Percentiles rank a stretch among this genome's conserved stretches.
Evolutionary conservation across 2,329 filamentous ascomycete species (phyloP).

Genomic region (Tolypocladium ophioglossoides): DNA sequence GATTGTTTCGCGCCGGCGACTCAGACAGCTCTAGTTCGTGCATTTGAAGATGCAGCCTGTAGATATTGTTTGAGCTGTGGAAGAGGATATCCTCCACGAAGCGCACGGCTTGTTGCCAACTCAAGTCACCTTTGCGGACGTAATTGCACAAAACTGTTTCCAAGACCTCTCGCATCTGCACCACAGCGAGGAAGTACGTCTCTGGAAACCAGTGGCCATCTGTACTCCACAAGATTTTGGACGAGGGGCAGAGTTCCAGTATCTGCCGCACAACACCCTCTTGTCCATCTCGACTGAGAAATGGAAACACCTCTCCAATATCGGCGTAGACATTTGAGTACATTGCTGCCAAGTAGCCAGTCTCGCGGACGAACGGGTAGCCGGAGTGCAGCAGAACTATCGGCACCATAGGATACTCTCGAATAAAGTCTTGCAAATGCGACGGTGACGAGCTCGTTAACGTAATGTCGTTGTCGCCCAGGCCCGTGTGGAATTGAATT

Average conservation of each 20-base stretch:
- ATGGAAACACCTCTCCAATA: conserved; percentile 73
- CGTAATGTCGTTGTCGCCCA: conserved; percentile 70
- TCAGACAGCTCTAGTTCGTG: neutral
- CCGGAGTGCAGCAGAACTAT: conserved; percentile 72
- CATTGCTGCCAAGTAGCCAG: conserved; percentile 65
- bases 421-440: conserved; percentile 63
- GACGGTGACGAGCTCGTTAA: conserved; percentile 62
- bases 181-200: conserved; percentile 62
- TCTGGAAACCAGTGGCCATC: conserved; percentile 74
- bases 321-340: conserved; percentile 77
- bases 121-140: conserved; percentile 52
- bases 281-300: conserved; percentile 66
- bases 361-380: conserved; percentile 71
- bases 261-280: conserved; percentile 59
- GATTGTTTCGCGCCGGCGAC: neutral
- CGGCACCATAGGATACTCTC: conserved; percentile 55
- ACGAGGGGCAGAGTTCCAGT: conserved; percentile 63
- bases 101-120: conserved; percentile 48
- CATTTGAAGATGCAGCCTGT: conserved; percentile 37
- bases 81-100: conserved; percentile 62
- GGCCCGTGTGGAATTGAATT: conserved; percentile 73
- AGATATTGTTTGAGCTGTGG: conserved; percentile 66
- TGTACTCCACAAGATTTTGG: conserved; percentile 71
- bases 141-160: conserved; percentile 58
- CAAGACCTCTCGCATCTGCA: conserved; percentile 61